phyloP scores from a whole-genome alignment of 2,329 filamentous ascomycete species.

The Colletotrichum sp. region DNA sequence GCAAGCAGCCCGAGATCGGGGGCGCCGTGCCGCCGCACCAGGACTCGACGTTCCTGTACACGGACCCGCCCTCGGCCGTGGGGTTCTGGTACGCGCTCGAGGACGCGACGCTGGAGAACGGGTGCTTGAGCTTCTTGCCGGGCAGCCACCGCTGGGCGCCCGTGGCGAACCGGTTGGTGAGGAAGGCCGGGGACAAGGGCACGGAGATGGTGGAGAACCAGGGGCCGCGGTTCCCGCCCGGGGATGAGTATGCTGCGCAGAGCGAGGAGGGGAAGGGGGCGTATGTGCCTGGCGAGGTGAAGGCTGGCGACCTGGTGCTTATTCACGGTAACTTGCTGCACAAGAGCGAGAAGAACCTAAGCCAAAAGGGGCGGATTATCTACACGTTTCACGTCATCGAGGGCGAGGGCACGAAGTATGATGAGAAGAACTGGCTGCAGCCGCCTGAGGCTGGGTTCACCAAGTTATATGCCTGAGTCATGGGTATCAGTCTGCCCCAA shows the following conservation, averaged over 20 bases:
- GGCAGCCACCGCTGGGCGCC: slow-evolving; percentile 80
- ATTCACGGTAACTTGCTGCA: slow-evolving; percentile 97
- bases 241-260: slow-evolving; percentile 50
- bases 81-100: slow-evolving; percentile 98
- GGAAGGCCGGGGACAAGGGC: slow-evolving; percentile 56
- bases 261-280: slow-evolving; percentile 52
- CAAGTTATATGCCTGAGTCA: slow-evolving; percentile 53
- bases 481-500: slow-evolving; percentile 14
- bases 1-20: slow-evolving; percentile 96
- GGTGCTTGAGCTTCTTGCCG: slow-evolving; percentile 84
- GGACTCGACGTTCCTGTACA: slow-evolving; percentile 92
- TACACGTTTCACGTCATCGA: slow-evolving; percentile 99
- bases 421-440: slow-evolving; percentile 92
- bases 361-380: slow-evolving; percentile 85
- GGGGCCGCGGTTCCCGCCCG: slow-evolving; percentile 66
- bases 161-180: slow-evolving; percentile 77
- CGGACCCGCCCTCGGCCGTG: slow-evolving; percentile 84
- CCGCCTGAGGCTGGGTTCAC: slow-evolving; percentile 83
- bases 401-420: slow-evolving; percentile 75
- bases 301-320: slow-evolving; percentile 86
- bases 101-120: slow-evolving; percentile 86
- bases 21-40: slow-evolving; percentile 91
- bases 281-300: slow-evolving; percentile 85
- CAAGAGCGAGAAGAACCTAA: slow-evolving; percentile 93
- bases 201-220: slow-evolving; percentile 77